A percentile compares a stretch with the other conserved stretches of the same genome.
Conservation (phyloP, 768 basidiomycete species). For the Boletus sp. region DNA sequence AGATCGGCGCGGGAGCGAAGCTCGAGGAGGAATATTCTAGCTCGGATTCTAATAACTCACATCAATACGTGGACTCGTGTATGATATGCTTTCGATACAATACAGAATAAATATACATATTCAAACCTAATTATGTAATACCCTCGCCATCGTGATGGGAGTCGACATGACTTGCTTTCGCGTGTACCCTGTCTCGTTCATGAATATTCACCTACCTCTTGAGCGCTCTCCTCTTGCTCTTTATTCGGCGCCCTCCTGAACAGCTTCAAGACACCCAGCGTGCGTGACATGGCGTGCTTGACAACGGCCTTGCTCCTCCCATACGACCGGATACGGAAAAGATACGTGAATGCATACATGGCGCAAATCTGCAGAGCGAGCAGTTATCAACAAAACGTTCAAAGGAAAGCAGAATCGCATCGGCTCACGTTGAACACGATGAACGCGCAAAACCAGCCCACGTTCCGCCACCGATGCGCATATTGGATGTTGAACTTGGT, state of each 20-base stretch:
- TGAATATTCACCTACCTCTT: background rate
- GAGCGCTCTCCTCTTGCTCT: background rate
- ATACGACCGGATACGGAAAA: constrained; percentile 47
- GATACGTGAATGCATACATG: constrained; percentile 53
- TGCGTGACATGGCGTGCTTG: background rate
- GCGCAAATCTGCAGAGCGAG: constrained; percentile 36
- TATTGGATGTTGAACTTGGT: constrained; percentile 60
- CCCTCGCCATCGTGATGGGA: background rate
- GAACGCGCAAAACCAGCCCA: constrained; percentile 45
- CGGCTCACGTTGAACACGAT: constrained; percentile 43
- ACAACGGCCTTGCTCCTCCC: constrained; percentile 7
- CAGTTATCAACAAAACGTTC: background rate
- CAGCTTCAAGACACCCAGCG: background rate
- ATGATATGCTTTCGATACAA: background rate
- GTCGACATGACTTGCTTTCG: background rate
- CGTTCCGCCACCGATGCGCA: constrained; percentile 45
- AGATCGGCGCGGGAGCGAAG: too few species aligned
- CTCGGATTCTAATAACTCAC: background rate
- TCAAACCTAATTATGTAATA: too few species aligned
- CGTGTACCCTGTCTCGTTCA: background rate
- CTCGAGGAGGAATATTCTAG: too few species aligned
- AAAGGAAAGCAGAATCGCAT: background rate
- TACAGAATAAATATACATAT: background rate
- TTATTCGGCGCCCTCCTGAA: background rate
- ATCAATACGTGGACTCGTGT: background rate